A percentile compares a stretch with the other conserved stretches of the same genome.
These are phyloP conservation scores for Colletotrichum tropicale DNA, from an alignment of 2,329 filamentous ascomycete species.

Conservation along the genomic window DNA sequence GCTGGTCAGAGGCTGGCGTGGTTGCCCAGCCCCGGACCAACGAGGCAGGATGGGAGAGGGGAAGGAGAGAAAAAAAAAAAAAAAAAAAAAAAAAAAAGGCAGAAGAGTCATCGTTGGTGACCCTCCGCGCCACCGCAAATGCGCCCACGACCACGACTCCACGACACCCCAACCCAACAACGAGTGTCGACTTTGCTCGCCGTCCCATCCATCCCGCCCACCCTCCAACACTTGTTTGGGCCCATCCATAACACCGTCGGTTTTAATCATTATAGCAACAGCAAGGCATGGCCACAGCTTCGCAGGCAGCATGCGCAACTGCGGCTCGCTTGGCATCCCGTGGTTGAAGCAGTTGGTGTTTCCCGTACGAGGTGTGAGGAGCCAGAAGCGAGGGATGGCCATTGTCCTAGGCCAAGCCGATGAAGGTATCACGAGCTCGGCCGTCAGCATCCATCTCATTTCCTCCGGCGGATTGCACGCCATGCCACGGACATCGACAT, in stretches of 20 bases:
- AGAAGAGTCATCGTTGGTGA: neutral
- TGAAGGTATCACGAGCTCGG: constrained; percentile 17
- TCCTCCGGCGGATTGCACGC: neutral
- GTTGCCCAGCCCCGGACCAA: neutral
- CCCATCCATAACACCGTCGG: neutral
- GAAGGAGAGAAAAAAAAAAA: neutral
- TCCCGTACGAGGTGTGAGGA: neutral
- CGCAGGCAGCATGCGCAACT: neutral
- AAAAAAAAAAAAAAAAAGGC: neutral
- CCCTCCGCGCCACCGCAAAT: constrained; percentile 3
- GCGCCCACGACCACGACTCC: neutral
- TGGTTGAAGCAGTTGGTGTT: neutral
- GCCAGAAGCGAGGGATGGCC: neutral
- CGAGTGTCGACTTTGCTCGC: neutral
- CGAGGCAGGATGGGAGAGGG: constrained; percentile 4
- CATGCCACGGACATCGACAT: neutral
- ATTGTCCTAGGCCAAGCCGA: neutral
- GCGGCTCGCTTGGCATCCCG: neutral
- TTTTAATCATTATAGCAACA: neutral
- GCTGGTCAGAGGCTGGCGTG: neutral
- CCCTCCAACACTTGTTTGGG: neutral
- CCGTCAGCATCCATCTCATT: neutral
- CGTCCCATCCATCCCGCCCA: neutral
- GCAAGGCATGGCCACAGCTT: neutral
- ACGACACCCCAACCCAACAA: neutral